A percentile compares a stretch with the other conserved stretches of the same genome.
These are phyloP conservation scores for Leccinum obscurum DNA, from an alignment of 768 basidiomycete genomes.

Conservation along the genomic window DNA sequence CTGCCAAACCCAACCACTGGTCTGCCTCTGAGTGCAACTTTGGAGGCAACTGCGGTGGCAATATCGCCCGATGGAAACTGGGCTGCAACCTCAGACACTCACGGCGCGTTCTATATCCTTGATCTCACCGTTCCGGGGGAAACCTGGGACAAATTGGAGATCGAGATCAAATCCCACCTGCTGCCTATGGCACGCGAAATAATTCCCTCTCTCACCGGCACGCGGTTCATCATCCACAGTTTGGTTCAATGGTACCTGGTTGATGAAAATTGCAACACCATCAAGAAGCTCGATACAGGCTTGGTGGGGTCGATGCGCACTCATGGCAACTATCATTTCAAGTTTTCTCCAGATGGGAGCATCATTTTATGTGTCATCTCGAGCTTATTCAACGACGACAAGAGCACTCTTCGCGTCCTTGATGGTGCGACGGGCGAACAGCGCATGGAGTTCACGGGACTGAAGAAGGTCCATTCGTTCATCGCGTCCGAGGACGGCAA, in stretches of 20 bases:
- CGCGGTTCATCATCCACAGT: slow-evolving; percentile 12
- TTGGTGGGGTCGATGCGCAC: background rate
- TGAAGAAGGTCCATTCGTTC: slow-evolving; percentile 10
- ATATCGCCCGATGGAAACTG: slow-evolving; percentile 24
- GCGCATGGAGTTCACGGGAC: slow-evolving; percentile 5
- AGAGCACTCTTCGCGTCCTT: slow-evolving; percentile 11
- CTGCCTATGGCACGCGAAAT: background rate
- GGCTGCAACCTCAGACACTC: slow-evolving; percentile 12
- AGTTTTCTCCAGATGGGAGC: slow-evolving; percentile 16
- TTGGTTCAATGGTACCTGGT: background rate
- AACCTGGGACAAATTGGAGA: slow-evolving; percentile 4
- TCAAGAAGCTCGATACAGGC: slow-evolving; percentile 16
- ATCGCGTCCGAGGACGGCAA: slow-evolving; percentile 6
- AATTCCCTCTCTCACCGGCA: slow-evolving; percentile 8
- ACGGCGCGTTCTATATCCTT: slow-evolving; percentile 9
- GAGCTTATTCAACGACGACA: slow-evolving; percentile 8
- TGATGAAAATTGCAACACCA: background rate
- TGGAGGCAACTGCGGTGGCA: background rate
- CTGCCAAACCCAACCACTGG: background rate
- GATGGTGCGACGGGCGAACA: slow-evolving; percentile 12
- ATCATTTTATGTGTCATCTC: slow-evolving; percentile 5
- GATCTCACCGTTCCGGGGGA: background rate
- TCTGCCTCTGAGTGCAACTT: background rate
- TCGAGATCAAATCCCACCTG: background rate
- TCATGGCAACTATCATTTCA: background rate